Evolutionary conservation across 768 basidiomycete genomes (phyloP).

Genomic region (Lyophyllum atratum): DNA sequence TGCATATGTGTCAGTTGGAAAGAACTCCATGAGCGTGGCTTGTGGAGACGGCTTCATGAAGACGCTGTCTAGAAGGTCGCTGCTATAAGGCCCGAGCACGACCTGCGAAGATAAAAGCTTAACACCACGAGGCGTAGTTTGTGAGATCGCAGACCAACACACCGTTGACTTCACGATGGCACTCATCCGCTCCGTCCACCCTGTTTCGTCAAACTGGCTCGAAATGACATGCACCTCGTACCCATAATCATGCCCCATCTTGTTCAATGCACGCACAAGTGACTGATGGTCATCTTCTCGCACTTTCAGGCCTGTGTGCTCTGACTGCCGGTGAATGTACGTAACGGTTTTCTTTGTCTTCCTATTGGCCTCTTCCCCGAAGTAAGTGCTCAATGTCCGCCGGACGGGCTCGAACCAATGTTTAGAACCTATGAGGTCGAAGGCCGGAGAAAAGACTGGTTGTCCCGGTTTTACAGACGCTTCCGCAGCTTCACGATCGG

Average conservation of each 20-base stretch:
- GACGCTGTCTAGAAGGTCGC: constrained; percentile 64
- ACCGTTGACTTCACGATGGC: constrained; percentile 72
- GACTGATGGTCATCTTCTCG: constrained; percentile 55
- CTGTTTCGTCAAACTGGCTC: constrained; percentile 45
- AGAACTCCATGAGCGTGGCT: constrained; percentile 77
- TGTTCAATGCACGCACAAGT: constrained; percentile 57
- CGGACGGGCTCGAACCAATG: constrained; percentile 74
- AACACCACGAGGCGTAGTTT: constrained; percentile 6
- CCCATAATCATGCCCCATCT: constrained; percentile 50
- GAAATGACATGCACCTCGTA: constrained; percentile 60
- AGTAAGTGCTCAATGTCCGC: constrained; percentile 41
- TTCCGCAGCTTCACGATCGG: constrained; percentile 71
- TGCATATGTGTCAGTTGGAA: constrained; percentile 64
- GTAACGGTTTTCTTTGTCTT: constrained; percentile 53
- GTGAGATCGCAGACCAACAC: constrained; percentile 23
- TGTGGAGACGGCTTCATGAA: constrained; percentile 66
- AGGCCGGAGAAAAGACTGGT: constrained; percentile 45
- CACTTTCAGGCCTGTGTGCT: constrained; percentile 50
- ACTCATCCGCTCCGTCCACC: constrained; percentile 64
- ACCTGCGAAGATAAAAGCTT: constrained; percentile 39
- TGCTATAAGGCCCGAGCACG: constrained; percentile 59
- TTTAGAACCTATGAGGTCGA: constrained; percentile 45
- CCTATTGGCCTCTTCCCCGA: constrained; percentile 34
- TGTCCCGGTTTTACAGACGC: constrained; percentile 26
- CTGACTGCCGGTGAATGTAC: constrained; percentile 67